Percentiles rank a stretch among this genome's conserved stretches.
Evolutionary conservation across 257 asterid genomes (phyloP).

Genomic region (Echium plantagineum): DNA sequence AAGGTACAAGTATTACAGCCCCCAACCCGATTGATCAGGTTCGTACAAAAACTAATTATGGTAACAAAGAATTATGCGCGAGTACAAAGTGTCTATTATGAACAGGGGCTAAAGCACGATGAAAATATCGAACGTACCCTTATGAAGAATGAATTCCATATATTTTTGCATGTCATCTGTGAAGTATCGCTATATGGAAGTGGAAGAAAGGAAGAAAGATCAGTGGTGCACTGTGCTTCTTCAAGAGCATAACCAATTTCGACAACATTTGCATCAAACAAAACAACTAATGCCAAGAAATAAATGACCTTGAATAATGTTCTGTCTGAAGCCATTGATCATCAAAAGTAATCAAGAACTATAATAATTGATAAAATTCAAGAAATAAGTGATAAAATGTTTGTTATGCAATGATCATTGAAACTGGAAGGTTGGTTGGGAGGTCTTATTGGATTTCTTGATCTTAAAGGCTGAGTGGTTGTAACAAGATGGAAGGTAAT

Average conservation of each 20-base stretch:
- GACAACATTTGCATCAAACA: constrained; percentile 4
- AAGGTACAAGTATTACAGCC: neutral
- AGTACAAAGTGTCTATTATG: too few species aligned
- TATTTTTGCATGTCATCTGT: constrained; percentile 65
- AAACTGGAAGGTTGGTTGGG: neutral
- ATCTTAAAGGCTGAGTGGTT: constrained; percentile 7
- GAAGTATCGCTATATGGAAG: constrained; percentile 60
- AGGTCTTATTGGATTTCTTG: constrained; percentile 8
- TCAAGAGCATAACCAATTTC: constrained; percentile 20
- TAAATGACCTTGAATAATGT: constrained; percentile 9
- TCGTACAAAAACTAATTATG: too few species aligned
- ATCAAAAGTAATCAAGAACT: constrained; percentile 8
- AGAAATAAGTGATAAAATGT: constrained; percentile 1
- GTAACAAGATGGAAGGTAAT: constrained; percentile 1
- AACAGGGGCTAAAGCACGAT: too few species aligned
- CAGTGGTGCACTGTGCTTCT: constrained; percentile 34
- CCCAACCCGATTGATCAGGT: too few species aligned
- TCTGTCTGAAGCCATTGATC: constrained; percentile 30
- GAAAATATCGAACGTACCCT: constrained; percentile 50
- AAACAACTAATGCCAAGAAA: constrained; percentile 14
- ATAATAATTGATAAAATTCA: constrained; percentile 11
- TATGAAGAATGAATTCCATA: constrained; percentile 74
- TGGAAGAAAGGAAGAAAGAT: constrained; percentile 64
- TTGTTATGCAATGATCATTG: constrained; percentile 4
- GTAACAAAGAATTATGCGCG: too few species aligned